Evolutionary conservation across 2,329 filamentous ascomycete genomes (phyloP), one percentile per base, ranked within the genome.

Genomic region (Sclerotinia glacialis): DNA sequence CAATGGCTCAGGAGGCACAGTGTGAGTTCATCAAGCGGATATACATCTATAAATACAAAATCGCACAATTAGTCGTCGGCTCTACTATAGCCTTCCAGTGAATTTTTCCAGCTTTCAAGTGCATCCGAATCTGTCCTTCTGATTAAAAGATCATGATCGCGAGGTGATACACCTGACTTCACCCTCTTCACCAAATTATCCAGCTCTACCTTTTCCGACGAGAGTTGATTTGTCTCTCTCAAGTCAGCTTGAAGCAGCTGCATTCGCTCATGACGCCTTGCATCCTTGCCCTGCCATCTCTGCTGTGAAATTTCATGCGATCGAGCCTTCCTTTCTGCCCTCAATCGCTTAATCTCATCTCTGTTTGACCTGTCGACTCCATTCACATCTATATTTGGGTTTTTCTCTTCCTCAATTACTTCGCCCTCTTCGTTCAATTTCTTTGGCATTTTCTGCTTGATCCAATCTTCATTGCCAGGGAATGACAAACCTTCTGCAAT

Each of bases 391-490:
- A 53, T 46, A n/a, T 63, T 55, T 14, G 50, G 50, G 9, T 63
- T 52, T 21, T 52, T 44, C 14, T 28, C 21, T 21, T 28, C 47
- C 18, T 28, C 60, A 8, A 61, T 49, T 55, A 63, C 31, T 14
- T 55, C 47, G 12, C 60, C 60, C n/a, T 52, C 34, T 7, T 53
- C 60, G 23, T 40, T 16, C 16, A 53, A 14, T 14, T 9, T 23
- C 28, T n/a, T 55, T 5, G 60, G 23, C 9, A 7, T 63, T 53
- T 52, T 63, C 12, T 55, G 34, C 7, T 28, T 34, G 2, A 40
- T 26, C 46, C 60, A 63, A 6, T 55, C 47, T 23, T 44, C 60
- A n/a, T 55, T 6, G 9, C 65, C 65, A 18, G 65, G 65, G 50
- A 63, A 67, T 8, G 34, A 23, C 37, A 53, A 12, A 8, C 59